Conservation (phyloP, 768 basidiomycete species). For the Rhodosporidiobolus odoratus region DNA sequence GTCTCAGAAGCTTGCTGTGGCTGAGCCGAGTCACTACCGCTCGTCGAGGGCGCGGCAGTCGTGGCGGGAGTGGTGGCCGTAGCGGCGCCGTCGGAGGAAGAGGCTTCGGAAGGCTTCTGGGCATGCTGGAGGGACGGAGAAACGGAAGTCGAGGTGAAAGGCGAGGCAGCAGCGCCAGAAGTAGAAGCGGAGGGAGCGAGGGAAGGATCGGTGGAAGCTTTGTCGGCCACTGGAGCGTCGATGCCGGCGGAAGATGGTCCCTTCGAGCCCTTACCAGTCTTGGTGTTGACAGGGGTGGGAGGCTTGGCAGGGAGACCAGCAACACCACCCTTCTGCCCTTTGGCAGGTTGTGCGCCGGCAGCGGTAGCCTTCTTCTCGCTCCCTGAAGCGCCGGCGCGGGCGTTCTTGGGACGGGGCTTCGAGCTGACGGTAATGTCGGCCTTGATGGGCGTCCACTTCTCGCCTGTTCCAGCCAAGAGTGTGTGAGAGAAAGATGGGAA, state of each 20-base stretch:
- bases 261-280: background rate
- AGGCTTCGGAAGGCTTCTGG: background rate
- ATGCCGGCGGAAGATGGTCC: background rate
- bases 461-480: background rate
- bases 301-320: conserved; percentile 11
- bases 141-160: conserved; percentile 10
- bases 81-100: background rate
- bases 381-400: background rate
- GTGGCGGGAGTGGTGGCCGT: conserved; percentile 9
- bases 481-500: background rate
- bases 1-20: background rate
- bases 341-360: background rate
- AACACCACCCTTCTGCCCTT: conserved; percentile 9
- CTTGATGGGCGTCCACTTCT: conserved; percentile 37
- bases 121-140: conserved; percentile 4
- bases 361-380: conserved; percentile 1
- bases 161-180: background rate
- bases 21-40: background rate
- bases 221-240: background rate
- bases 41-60: conserved; percentile 23
- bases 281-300: background rate
- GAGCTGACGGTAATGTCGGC: conserved; percentile 31
- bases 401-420: background rate
- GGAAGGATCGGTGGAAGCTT: background rate
- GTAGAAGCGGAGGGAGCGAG: background rate